Evolutionary conservation across 805 yeast genomes (phyloP), one percentile per base, ranked within the genome.

Genomic region (Barnettozyma pratensis): DNA sequence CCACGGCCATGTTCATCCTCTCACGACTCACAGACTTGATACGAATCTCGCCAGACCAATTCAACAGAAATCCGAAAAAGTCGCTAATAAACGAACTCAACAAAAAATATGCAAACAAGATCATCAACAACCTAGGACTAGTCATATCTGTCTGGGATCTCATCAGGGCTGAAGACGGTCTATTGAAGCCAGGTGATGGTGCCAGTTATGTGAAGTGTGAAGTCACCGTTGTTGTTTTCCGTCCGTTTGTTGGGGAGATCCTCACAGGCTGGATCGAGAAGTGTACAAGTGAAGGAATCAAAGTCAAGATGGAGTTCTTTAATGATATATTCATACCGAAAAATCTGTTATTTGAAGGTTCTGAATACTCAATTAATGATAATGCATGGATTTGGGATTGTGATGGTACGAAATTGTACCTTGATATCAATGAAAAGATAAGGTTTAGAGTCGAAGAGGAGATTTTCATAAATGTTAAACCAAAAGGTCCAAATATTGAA

Each of bases 341-440:
- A 56, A 74, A 81, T 45, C 76, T 85, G 71, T 67, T 94, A 40
- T 94, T 94, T 63, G 97, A 91, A 60, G 77, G 78, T 35, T 80
- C 89, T 63, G 76, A 71, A 51, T 88, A 76, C 61, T 73, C 75
- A 32, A 64, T 85, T 1, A 81, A 76, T 39, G 99, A 94, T 54
- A 87, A 85, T 62, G 96, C 97, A 10, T 94, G 99, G 99, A 83
- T 91, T 39, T 94, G 99, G 99, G 78, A 80, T 46, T 74, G 77
- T 52, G 79, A 80, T 51, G 94, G 83, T 3, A 81, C 85, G 2
- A 83, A 83, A 54, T 73, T 94, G 51, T 94, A 82, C 62, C 73
- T 94, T 47, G 99, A 94, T 74, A 73, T 88, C 34, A 89, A 91
- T 66, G 99, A 94, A 63, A 88, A 84, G 69, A 86, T 94, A 54